Conservation (phyloP, 1,139 yeast genomes). For the Taphrina betulina region DNA sequence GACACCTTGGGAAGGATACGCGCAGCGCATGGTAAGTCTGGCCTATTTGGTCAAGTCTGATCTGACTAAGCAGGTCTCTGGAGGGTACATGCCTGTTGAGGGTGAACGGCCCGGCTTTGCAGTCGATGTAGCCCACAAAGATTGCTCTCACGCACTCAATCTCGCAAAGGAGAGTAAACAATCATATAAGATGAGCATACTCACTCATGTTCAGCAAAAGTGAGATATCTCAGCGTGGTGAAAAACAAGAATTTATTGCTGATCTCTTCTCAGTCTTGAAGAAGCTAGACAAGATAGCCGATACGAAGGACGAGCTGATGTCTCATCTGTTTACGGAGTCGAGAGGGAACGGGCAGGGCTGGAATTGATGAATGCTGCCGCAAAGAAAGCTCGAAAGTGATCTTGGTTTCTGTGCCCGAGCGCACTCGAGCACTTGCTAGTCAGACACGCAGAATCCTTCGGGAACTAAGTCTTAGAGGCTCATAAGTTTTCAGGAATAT, state of each 20-base stretch:
- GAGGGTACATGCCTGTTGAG: background rate
- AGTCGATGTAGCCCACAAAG: slow-evolving; percentile 41
- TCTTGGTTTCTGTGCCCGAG: no score
- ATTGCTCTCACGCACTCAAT: slow-evolving; percentile 37
- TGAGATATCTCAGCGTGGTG: background rate
- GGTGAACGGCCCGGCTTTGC: slow-evolving; percentile 39
- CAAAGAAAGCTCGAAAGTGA: background rate
- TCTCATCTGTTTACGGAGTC: slow-evolving; percentile 42
- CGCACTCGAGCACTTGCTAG: no score
- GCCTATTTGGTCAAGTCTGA: slow-evolving; percentile 38
- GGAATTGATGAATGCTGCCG: background rate
- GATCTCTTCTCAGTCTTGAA: slow-evolving; percentile 2
- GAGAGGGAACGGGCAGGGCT: slow-evolving; percentile 41
- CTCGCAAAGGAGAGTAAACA: slow-evolving; percentile 15
- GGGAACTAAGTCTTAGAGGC: no score
- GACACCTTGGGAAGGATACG: slow-evolving; percentile 36
- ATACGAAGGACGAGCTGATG: slow-evolving; percentile 40
- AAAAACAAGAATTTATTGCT: background rate
- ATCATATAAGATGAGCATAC: slow-evolving; percentile 2
- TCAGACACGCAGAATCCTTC: no score
- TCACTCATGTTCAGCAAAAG: slow-evolving; percentile 17
- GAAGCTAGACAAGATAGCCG: slow-evolving; percentile 38
- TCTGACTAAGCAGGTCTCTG: no score
- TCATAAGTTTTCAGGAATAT: no score
- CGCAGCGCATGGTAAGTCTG: slow-evolving; percentile 37